These are phyloP conservation scores for Moricandia moricandioides DNA, from an alignment of 345 rosid species.

Conservation along the genomic window DNA sequence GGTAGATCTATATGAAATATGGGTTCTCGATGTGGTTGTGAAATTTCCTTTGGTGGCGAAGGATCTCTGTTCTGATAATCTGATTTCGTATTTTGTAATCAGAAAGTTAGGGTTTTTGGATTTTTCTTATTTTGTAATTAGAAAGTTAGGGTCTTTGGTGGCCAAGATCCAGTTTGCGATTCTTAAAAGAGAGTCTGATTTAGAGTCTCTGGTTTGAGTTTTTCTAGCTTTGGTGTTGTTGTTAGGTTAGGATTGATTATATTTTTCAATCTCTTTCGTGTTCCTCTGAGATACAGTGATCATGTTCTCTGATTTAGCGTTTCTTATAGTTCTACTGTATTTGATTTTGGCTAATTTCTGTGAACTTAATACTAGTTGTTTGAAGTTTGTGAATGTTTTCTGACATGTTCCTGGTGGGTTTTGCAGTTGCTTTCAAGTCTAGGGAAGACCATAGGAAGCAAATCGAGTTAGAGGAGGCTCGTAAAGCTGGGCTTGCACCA, in stretches of 20 bases:
- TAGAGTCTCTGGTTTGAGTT: not conserved
- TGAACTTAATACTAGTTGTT: not conserved
- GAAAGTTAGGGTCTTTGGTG: not conserved
- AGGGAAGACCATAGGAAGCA: slow-evolving; percentile 67
- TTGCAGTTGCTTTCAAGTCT: slow-evolving; percentile 62
- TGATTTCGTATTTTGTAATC: not conserved
- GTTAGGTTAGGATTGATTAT: not conserved
- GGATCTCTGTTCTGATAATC: not conserved
- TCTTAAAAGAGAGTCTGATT: not conserved
- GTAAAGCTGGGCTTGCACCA: slow-evolving; percentile 77
- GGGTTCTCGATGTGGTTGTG: not conserved
- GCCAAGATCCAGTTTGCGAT: not conserved
- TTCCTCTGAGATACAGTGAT: not conserved
- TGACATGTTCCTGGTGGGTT: slow-evolving; percentile 59
- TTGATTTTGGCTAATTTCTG: not conserved
- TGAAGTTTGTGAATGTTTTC: slow-evolving; percentile 41
- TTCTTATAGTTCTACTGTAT: not conserved
- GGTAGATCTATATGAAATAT: not conserved
- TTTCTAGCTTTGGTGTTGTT: not conserved
- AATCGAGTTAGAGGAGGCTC: slow-evolving; percentile 63
- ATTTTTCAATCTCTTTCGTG: not conserved
- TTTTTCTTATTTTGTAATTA: not conserved
- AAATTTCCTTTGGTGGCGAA: not conserved
- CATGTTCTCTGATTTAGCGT: not conserved
- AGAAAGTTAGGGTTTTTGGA: not conserved